Conservation (phyloP, 2,329 filamentous ascomycete genomes). For the Aspergillus pseudoglaucus region DNA sequence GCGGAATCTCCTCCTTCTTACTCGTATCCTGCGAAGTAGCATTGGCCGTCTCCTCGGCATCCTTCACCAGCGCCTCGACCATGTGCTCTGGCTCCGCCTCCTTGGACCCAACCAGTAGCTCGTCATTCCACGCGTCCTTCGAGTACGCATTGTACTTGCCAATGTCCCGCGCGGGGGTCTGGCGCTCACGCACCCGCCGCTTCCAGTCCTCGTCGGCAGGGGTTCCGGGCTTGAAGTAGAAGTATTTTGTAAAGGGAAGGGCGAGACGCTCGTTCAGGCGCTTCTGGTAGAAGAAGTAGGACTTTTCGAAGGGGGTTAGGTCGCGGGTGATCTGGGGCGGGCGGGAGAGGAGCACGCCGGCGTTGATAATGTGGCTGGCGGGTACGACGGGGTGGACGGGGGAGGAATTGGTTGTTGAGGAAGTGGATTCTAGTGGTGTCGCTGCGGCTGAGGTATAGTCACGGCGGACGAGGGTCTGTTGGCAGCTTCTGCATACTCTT, state of each 20-base stretch:
- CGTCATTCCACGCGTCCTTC: constrained; percentile 82
- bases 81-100: constrained; percentile 59
- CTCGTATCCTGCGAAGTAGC: constrained; percentile 34
- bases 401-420: constrained; percentile 22
- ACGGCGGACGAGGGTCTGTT: constrained; percentile 34
- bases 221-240: constrained; percentile 92
- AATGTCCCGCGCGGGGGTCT: constrained; percentile 74
- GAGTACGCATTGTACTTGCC: constrained; percentile 73
- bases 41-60: constrained; percentile 55
- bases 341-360: constrained; percentile 78
- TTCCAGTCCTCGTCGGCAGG: constrained; percentile 83
- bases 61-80: constrained; percentile 63
- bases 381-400: constrained; percentile 23
- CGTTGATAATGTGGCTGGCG: constrained; percentile 44
- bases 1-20: constrained; percentile 61
- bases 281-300: constrained; percentile 95
- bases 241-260: constrained; percentile 78
- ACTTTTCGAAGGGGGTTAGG: constrained; percentile 80
- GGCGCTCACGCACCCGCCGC: constrained; percentile 70
- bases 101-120: constrained; percentile 67
- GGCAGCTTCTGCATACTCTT: constrained; percentile 39
- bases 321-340: constrained; percentile 79
- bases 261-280: constrained; percentile 88
- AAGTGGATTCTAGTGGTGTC: constrained; percentile 27
- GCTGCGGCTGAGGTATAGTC: constrained; percentile 36